Evolutionary conservation across 2,329 filamentous ascomycete species (phyloP).

Genomic region (Ophiocordyceps sinensis): DNA sequence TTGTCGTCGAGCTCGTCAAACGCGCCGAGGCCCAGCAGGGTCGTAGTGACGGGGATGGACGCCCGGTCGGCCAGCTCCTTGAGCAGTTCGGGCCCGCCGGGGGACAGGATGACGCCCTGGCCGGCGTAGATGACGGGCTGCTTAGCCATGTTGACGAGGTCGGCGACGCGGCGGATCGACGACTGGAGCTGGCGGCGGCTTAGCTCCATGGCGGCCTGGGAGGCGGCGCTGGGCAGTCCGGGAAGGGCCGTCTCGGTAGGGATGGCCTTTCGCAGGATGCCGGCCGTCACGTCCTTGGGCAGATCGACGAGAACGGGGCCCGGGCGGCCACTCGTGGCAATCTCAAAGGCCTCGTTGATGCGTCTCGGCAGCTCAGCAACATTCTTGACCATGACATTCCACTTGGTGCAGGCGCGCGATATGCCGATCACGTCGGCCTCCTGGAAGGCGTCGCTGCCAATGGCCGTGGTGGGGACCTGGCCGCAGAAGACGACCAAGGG

Average conservation of each 20-base stretch:
- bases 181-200: constrained; percentile 56
- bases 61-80: constrained; percentile 82
- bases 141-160: constrained; percentile 76
- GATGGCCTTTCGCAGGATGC: constrained; percentile 69
- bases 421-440: constrained; percentile 93
- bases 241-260: constrained; percentile 62
- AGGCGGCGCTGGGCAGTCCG: constrained; percentile 72
- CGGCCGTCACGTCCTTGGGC: constrained; percentile 90
- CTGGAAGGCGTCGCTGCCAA: constrained; percentile 94
- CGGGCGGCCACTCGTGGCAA: constrained; percentile 84
- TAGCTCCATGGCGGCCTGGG: constrained; percentile 61
- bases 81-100: constrained; percentile 65
- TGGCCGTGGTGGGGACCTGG: constrained; percentile 79
- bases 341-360: constrained; percentile 97
- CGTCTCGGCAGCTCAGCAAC: constrained; percentile 82
- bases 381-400: constrained; percentile 98
- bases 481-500: constrained; percentile 93
- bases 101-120: constrained; percentile 69
- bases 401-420: constrained; percentile 90
- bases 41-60: constrained; percentile 88
- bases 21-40: constrained; percentile 80
- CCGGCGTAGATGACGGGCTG: constrained; percentile 93
- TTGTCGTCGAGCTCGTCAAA: constrained; percentile 91
- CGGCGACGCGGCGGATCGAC: constrained; percentile 63
- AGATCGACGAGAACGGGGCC: constrained; percentile 92